Percentiles rank a stretch among this genome's conserved stretches.
Conservation (phyloP, 768 basidiomycete species). For the Hypholoma fasciculare region DNA sequence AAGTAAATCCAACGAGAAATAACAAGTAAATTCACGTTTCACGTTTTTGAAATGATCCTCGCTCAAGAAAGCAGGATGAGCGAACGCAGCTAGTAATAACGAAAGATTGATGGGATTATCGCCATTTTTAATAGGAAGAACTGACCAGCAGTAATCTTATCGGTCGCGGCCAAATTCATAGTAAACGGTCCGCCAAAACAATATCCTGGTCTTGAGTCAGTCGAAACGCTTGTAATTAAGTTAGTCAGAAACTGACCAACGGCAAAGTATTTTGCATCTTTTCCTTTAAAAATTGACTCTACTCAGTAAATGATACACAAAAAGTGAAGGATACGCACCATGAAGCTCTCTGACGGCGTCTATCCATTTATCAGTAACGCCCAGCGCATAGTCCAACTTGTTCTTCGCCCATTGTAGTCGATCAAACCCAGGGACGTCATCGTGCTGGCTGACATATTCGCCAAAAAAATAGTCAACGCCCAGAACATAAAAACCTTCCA, state of each 20-base stretch:
- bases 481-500: constrained; percentile 53
- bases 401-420: not conserved
- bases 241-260: constrained; percentile 2
- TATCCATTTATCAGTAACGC: constrained; percentile 16
- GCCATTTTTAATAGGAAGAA: not conserved
- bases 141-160: constrained; percentile 45
- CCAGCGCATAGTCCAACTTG: constrained; percentile 17
- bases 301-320: not conserved
- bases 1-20: too few species aligned
- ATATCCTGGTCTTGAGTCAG: constrained; percentile 38
- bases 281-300: not conserved
- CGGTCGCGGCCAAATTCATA: constrained; percentile 42
- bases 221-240: not conserved
- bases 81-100: constrained; percentile 43
- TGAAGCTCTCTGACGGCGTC: constrained; percentile 1
- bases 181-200: constrained; percentile 57
- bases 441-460: constrained; percentile 43
- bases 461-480: constrained; percentile 66
- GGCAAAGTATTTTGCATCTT: constrained; percentile 4
- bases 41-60: constrained; percentile 45
- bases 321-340: not conserved
- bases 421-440: constrained; percentile 21
- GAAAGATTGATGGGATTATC: not conserved
- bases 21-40: constrained; percentile 36
- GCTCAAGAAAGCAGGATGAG: constrained; percentile 50